phyloP scores from a whole-genome alignment of 2,329 filamentous ascomycete genomes.

The Arthrobotrys entomopaga region DNA sequence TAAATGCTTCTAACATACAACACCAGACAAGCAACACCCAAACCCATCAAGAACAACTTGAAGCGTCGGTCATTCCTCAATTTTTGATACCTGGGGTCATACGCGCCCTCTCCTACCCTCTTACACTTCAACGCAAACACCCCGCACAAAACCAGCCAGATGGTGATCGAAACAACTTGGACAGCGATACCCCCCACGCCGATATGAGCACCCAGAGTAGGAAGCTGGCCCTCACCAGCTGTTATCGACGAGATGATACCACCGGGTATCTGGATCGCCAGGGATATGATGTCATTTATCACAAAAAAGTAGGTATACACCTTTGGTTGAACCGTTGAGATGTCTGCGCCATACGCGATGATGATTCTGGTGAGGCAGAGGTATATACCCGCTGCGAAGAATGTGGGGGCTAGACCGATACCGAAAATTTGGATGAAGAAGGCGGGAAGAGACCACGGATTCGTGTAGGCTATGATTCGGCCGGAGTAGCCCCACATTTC shows the following conservation, averaged over 20 bases:
- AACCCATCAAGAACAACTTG: slow-evolving; percentile 66
- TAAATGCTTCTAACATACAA: slow-evolving; percentile 72
- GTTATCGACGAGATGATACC: slow-evolving; percentile 67
- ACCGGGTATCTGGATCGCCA: slow-evolving; percentile 71
- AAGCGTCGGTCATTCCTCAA: slow-evolving; percentile 24
- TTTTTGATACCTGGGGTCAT: slow-evolving; percentile 31
- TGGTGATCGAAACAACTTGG: slow-evolving; percentile 69
- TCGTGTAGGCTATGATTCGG: slow-evolving; percentile 68
- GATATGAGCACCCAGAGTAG: slow-evolving; percentile 63
- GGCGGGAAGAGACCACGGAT: slow-evolving; percentile 64
- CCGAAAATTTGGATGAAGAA: slow-evolving; percentile 71
- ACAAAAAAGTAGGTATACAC: slow-evolving; percentile 72
- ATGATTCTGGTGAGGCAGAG: slow-evolving; percentile 67
- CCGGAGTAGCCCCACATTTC: slow-evolving; percentile 69
- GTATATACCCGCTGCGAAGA: slow-evolving; percentile 73
- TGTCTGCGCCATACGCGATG: slow-evolving; percentile 66
- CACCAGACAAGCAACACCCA: slow-evolving; percentile 69
- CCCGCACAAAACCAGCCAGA: slow-evolving; percentile 72
- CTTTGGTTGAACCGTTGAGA: slow-evolving; percentile 64
- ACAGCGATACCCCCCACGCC: slow-evolving; percentile 72
- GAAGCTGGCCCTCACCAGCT: slow-evolving; percentile 27
- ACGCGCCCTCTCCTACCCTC: slow-evolving; percentile 17
- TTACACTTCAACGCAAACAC: slow-evolving; percentile 38
- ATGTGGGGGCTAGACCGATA: slow-evolving; percentile 73
- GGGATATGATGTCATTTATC: slow-evolving; percentile 71